These are phyloP conservation scores for Entrophospora sp. DNA, from an alignment of 192 early-diverging fungal genomes.

Conservation along the genomic window DNA sequence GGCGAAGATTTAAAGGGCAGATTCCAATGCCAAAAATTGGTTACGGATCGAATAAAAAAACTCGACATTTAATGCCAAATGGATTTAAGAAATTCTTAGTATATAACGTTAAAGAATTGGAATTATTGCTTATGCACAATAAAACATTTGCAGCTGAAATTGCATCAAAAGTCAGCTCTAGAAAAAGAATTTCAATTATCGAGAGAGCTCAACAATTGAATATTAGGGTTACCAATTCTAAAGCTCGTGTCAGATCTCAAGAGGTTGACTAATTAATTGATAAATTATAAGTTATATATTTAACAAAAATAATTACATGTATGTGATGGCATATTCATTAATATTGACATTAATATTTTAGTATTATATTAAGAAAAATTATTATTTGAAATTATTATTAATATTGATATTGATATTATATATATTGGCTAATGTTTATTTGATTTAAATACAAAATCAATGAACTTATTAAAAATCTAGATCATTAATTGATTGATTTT, in stretches of 20 bases:
- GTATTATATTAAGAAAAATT: too few species aligned
- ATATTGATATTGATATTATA: too few species aligned
- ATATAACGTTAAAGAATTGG: constrained; percentile 85
- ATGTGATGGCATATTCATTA: too few species aligned
- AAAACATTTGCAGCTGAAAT: constrained; percentile 98
- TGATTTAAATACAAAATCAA: too few species aligned
- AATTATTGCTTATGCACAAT: constrained; percentile 99
- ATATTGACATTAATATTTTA: too few species aligned
- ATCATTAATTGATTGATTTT: too few species aligned
- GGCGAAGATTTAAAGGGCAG: constrained; percentile 96
- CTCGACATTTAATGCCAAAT: constrained; percentile 93
- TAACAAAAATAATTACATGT: too few species aligned
- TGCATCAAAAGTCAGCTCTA: constrained; percentile 92
- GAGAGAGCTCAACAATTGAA: constrained; percentile 93
- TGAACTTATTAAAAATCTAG: too few species aligned
- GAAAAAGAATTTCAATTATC: constrained; percentile 87
- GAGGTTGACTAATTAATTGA: constrained; percentile 21
- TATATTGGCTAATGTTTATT: too few species aligned
- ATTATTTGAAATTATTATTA: too few species aligned
- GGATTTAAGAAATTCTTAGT: constrained; percentile 99
- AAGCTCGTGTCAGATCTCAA: constrained; percentile 18
- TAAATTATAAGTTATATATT: too few species aligned
- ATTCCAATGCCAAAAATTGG: constrained; percentile 99
- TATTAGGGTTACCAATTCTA: constrained; percentile 88
- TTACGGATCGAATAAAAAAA: constrained; percentile 95